Evolutionary conservation across 768 basidiomycete species (phyloP), one percentile per base, ranked within the genome.

Genomic region (Artomyces pyxidatus): DNA sequence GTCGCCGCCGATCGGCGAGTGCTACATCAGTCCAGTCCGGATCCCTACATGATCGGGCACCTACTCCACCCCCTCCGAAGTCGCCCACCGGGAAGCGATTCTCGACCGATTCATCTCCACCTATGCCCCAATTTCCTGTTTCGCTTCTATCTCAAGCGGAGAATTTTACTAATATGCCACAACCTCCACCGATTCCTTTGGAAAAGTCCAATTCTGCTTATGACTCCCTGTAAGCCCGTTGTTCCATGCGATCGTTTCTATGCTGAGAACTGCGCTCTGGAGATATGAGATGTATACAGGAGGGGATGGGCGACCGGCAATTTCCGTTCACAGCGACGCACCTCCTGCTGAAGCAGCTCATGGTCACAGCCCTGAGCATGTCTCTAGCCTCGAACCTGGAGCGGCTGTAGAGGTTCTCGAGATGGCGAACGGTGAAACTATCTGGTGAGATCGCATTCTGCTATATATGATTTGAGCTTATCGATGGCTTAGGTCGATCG

Each of bases 261-360:
- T 28, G 27, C 38, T 50, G 16, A 45, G 21, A 19, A 26, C 16
- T 16, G 16, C 25, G 12, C 47, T 43, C 28, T 55, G 55, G 60
- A 88, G 88, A 58, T 88, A 86, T 61, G 88, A 88, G 35, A 84
- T 87, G 81, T 88, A 88, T 62, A 66, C 78, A 44, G n/a, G n/a
- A n/a, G 80, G 78, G 47, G 85, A 86, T 55, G 76, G 57, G 55
- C 70, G 65, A 54, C 60, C 65, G 50, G 39, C 66, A 38, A 70
- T 59, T 47, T 40, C 65, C 30, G 57, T 58, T 30, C 54, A 59
- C 63, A 72, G 68, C 5, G 73, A 71, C 26, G 45, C 39, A 25
- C 47, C 59, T 64, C 40, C 65, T 57, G 43, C 59, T 49, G 42
- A 59, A 19, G 56, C 59, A 10, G 42, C 30, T 32, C 50, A 49